These are phyloP conservation scores for Plenodomus lindquistii DNA, from an alignment of 2,329 filamentous ascomycete species.

Conservation along the genomic window DNA sequence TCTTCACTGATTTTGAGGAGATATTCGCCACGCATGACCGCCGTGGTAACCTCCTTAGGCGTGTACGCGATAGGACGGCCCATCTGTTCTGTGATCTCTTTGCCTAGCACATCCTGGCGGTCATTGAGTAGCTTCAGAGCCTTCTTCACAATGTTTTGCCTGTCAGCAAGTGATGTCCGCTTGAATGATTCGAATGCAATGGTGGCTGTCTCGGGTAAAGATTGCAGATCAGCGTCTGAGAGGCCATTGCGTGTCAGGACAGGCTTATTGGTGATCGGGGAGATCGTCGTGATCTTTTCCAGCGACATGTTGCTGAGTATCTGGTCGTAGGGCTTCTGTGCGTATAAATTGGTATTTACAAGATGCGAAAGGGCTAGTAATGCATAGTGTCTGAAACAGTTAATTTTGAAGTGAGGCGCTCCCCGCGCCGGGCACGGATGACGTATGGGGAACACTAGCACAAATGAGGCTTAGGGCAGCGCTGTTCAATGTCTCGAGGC, in stretches of 20 bases:
- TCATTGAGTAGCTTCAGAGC: constrained; percentile 72
- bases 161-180: constrained; percentile 72
- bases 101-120: constrained; percentile 77
- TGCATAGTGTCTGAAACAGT: constrained; percentile 10
- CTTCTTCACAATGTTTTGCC: constrained; percentile 79
- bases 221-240: constrained; percentile 69
- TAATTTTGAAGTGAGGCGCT: constrained; percentile 20
- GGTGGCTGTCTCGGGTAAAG: constrained; percentile 71
- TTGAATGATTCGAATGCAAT: constrained; percentile 78
- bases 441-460: constrained; percentile 11
- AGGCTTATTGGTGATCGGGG: constrained; percentile 83
- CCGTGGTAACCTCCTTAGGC: constrained; percentile 80
- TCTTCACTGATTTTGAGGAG: constrained; percentile 82
- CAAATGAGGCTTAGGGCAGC: background rate
- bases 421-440: constrained; percentile 14
- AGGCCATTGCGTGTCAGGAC: constrained; percentile 79
- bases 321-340: constrained; percentile 5
- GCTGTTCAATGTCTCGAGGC: background rate
- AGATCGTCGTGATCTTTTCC: constrained; percentile 76
- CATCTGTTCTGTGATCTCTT: constrained; percentile 93
- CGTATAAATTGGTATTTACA: constrained; percentile 22
- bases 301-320: constrained; percentile 50
- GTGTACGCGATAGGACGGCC: constrained; percentile 88
- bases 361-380: constrained; percentile 10
- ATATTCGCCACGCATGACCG: constrained; percentile 82